Percentiles rank a stretch among this genome's conserved stretches.
Evolutionary conservation across 768 basidiomycete species (phyloP).

Genomic region (Amanita polypyramis): DNA sequence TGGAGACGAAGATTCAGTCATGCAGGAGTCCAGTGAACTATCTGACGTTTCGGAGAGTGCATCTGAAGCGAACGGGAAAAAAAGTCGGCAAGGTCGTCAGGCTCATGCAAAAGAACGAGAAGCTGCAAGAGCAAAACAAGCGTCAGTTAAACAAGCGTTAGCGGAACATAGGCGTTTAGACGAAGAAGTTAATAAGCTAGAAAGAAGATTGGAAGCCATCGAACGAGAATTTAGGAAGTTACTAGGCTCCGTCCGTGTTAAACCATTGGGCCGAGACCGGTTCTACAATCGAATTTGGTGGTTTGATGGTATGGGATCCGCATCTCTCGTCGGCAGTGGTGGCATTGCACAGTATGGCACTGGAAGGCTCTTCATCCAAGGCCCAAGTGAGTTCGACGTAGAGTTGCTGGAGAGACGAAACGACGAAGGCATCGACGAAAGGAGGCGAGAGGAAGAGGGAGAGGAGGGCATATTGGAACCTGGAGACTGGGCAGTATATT

Average conservation of each 20-base stretch:
- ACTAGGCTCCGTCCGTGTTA: slow-evolving; percentile 73
- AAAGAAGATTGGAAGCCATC: slow-evolving; percentile 73
- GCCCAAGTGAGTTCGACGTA: slow-evolving; percentile 74
- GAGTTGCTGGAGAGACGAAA: slow-evolving; percentile 57
- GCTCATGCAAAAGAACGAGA: slow-evolving; percentile 76
- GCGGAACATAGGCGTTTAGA: slow-evolving; percentile 78
- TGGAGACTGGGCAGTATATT: slow-evolving; percentile 88
- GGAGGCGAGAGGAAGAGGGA: slow-evolving; percentile 74
- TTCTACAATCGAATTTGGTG: slow-evolving; percentile 97
- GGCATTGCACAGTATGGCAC: slow-evolving; percentile 79
- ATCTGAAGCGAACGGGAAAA: slow-evolving; percentile 41
- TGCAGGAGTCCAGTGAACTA: slow-evolving; percentile 62
- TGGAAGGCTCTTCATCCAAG: slow-evolving; percentile 88
- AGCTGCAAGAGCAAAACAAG: slow-evolving; percentile 65
- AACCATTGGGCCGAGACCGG: slow-evolving; percentile 84
- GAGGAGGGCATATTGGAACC: slow-evolving; percentile 58
- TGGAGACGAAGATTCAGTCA: slow-evolving; percentile 45
- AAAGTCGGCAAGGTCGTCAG: slow-evolving; percentile 41
- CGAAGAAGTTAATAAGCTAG: slow-evolving; percentile 80
- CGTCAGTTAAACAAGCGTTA: slow-evolving; percentile 69
- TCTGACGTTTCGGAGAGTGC: slow-evolving; percentile 64
- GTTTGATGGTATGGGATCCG: slow-evolving; percentile 93
- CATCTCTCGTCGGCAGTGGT: slow-evolving; percentile 67
- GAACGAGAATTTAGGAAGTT: slow-evolving; percentile 93
- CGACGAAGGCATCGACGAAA: slow-evolving; percentile 44